A percentile compares a stretch with the other conserved stretches of the same genome.
Conservation (phyloP, 208 protist species). For the Wallacemonas sp. region DNA sequence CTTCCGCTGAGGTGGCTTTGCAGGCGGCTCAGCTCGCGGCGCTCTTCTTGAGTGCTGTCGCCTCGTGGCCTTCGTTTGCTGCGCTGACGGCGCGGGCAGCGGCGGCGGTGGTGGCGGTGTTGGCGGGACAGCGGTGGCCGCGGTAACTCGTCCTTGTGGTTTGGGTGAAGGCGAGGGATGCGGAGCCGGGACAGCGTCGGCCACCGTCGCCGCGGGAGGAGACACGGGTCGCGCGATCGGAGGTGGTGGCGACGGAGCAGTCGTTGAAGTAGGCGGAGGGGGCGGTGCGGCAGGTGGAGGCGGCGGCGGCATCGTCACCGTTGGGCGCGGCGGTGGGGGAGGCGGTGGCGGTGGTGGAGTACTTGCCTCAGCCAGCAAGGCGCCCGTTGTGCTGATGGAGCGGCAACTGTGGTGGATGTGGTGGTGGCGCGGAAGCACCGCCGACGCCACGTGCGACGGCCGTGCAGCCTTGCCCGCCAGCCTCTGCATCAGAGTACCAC, state of each 20-base stretch:
- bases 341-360: conserved; percentile 22
- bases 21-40: too few relatives aligned
- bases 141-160: conserved; percentile 18
- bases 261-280: conserved; percentile 14
- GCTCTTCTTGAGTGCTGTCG: too few relatives aligned
- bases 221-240: conserved; percentile 10
- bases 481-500: neutral
- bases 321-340: conserved; percentile 19
- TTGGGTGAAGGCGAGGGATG: conserved; percentile 3
- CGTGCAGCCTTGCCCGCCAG: neutral
- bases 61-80: too few relatives aligned
- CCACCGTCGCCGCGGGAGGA: conserved; percentile 2
- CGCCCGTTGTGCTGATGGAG: conserved; percentile 4
- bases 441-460: neutral
- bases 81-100: too few relatives aligned
- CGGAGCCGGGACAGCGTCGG: conserved; percentile 5
- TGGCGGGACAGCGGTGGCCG: conserved; percentile 8
- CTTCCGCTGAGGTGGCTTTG: too few relatives aligned
- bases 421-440: neutral
- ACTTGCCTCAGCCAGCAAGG: conserved; percentile 1
- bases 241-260: conserved; percentile 17
- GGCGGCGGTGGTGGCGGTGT: conserved; percentile 12
- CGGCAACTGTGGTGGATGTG: neutral
- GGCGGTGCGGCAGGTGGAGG: conserved; percentile 4
- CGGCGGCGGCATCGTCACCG: conserved; percentile 12